A percentile compares a stretch with the other conserved stretches of the same genome.
These are phyloP conservation scores for Ceratobasidium theobromae DNA, from an alignment of 1,284 basidiomycete species.

Conservation along the genomic window DNA sequence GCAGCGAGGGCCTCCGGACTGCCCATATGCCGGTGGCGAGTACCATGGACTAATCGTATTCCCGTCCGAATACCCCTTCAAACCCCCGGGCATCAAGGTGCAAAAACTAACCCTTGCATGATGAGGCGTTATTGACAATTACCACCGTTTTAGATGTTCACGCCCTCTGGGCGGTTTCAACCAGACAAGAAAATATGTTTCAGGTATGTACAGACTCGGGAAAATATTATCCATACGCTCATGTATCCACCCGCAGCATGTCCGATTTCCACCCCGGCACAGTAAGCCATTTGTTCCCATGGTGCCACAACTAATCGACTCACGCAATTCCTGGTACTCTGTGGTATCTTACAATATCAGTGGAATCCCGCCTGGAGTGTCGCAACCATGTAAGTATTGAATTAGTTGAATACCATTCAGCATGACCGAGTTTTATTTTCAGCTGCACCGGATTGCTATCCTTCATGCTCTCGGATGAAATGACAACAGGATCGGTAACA, in stretches of 20 bases:
- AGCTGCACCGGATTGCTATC: constrained; percentile 93
- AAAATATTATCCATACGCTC: neutral
- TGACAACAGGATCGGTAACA: constrained; percentile 90
- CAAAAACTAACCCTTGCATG: constrained; percentile 2
- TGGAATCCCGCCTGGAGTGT: constrained; percentile 95
- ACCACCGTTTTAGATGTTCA: constrained; percentile 68
- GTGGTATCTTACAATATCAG: no score
- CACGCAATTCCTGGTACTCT: neutral
- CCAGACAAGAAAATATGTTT: constrained; percentile 95
- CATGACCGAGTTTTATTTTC: constrained; percentile 28
- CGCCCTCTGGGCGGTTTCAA: constrained; percentile 90
- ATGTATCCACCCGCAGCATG: constrained; percentile 59
- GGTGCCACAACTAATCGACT: neutral
- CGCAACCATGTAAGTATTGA: constrained; percentile 73
- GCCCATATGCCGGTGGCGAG: constrained; percentile 89
- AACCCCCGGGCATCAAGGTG: constrained; percentile 93
- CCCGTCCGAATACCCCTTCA: constrained; percentile 92
- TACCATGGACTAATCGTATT: constrained; percentile 89
- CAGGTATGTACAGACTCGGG: constrained; percentile 31
- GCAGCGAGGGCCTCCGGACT: constrained; percentile 90
- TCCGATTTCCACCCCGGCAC: constrained; percentile 90
- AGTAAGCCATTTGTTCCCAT: constrained; percentile 53
- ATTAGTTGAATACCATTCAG: neutral
- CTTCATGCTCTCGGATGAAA: constrained; percentile 96
- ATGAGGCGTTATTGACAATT: constrained; percentile 5